phyloP scores from a whole-genome alignment of 805 yeast genomes.

The Yamadazyma ubonensis region DNA sequence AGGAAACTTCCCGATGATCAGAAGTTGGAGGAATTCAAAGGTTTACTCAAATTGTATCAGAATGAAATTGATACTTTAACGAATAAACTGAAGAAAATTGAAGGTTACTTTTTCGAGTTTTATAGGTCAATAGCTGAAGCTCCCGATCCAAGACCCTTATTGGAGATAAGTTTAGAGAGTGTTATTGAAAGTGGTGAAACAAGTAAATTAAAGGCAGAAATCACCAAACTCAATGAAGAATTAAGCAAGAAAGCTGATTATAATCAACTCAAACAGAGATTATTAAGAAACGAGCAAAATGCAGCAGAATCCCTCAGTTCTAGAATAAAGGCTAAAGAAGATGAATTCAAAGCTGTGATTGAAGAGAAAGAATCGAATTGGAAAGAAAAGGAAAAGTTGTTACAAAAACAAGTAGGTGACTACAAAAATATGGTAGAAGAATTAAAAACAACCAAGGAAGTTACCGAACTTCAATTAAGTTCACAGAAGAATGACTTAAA shows the following conservation, averaged over 20 bases:
- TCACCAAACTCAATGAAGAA: constrained; percentile 52
- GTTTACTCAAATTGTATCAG: constrained; percentile 76
- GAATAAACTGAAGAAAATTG: constrained; percentile 71
- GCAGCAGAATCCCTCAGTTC: constrained; percentile 54
- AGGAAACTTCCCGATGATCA: constrained; percentile 66
- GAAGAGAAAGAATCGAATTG: constrained; percentile 76
- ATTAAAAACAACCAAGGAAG: constrained; percentile 61
- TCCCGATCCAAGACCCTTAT: constrained; percentile 86
- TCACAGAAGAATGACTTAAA: constrained; percentile 47
- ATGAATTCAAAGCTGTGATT: constrained; percentile 62
- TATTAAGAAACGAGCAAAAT: constrained; percentile 59
- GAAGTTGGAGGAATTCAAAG: constrained; percentile 63
- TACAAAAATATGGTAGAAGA: constrained; percentile 60
- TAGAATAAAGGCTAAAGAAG: constrained; percentile 66
- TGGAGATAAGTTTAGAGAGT: constrained; percentile 68
- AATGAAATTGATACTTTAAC: constrained; percentile 84
- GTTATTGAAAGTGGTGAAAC: constrained; percentile 55
- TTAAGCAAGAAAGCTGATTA: constrained; percentile 71
- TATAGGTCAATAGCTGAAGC: constrained; percentile 82
- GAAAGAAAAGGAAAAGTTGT: constrained; percentile 55
- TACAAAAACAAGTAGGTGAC: constrained; percentile 49
- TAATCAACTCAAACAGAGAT: constrained; percentile 64
- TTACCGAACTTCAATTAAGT: constrained; percentile 57
- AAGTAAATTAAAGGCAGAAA: constrained; percentile 50
- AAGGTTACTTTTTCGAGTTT: constrained; percentile 67